Percentiles rank a stretch among this genome's conserved stretches.
Evolutionary conservation across 2,329 filamentous ascomycete species (phyloP).

Genomic region (Thelonectria olida): DNA sequence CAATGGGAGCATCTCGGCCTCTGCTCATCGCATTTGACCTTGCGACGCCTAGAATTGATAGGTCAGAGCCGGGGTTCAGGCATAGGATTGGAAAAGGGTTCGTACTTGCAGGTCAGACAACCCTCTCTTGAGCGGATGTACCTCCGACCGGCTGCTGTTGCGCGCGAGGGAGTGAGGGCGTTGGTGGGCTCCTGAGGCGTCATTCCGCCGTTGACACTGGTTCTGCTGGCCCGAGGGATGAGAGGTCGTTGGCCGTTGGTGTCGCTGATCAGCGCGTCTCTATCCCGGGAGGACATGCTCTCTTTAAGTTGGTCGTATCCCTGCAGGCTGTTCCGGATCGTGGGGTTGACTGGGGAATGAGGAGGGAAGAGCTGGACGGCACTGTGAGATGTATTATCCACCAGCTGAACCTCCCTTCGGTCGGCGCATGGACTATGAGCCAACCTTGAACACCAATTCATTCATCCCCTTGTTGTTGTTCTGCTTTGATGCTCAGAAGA

Average conservation of each 20-base stretch:
- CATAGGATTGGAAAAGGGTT: background rate
- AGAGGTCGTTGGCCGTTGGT: constrained; percentile 29
- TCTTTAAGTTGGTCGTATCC: constrained; percentile 1
- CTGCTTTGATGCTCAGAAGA: constrained; percentile 3
- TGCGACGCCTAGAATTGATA: constrained; percentile 50
- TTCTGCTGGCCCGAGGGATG: constrained; percentile 26
- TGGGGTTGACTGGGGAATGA: too few relatives aligned
- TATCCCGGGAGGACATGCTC: constrained; percentile 16
- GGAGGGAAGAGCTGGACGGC: too few relatives aligned
- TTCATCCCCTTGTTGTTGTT: constrained; percentile 3
- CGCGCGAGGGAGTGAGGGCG: constrained; percentile 22
- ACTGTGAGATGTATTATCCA: too few relatives aligned
- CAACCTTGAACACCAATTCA: too few relatives aligned
- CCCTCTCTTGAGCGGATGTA: constrained; percentile 43
- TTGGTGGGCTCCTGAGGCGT: constrained; percentile 8
- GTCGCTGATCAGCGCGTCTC: constrained; percentile 14
- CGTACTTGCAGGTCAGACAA: constrained; percentile 56
- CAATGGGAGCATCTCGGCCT: constrained; percentile 61
- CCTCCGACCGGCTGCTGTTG: constrained; percentile 30
- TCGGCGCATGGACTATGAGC: too few relatives aligned
- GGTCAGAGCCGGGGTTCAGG: background rate
- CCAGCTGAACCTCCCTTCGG: too few relatives aligned
- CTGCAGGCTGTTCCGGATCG: background rate
- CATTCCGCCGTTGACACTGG: constrained; percentile 15
- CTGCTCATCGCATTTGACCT: constrained; percentile 62